Conservation (phyloP, 495 filamentous ascomycete species). For the Aspergillus sparsus region DNA sequence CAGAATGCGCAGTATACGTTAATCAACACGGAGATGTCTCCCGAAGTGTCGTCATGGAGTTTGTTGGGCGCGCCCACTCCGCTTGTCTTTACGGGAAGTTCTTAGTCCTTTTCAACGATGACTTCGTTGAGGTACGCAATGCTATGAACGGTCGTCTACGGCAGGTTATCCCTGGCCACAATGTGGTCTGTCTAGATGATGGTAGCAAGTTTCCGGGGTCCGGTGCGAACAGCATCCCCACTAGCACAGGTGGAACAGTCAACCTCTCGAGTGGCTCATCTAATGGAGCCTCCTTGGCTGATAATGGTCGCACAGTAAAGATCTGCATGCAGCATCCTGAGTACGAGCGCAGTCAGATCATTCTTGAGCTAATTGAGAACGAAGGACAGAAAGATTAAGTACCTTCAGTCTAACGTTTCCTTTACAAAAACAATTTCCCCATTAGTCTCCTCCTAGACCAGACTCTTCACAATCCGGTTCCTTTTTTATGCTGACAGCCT, state of each 20-base stretch:
- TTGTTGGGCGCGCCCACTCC: conserved; percentile 84
- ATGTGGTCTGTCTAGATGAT: conserved; percentile 86
- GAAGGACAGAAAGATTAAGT: conserved; percentile 78
- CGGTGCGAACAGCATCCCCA: conserved; percentile 34
- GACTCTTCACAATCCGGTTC: no score
- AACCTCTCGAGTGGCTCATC: conserved; percentile 31
- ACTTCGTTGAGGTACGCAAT: conserved; percentile 95
- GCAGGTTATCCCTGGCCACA: conserved; percentile 90
- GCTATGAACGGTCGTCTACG: conserved; percentile 91
- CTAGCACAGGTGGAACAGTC: conserved; percentile 29
- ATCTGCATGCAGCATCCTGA: conserved; percentile 94
- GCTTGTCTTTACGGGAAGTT: conserved; percentile 78
- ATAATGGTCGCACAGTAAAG: conserved; percentile 68
- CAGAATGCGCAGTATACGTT: conserved; percentile 94
- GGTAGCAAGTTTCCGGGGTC: conserved; percentile 56
- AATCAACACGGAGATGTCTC: conserved; percentile 97
- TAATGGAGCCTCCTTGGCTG: conserved; percentile 34
- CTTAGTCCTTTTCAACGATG: conserved; percentile 79
- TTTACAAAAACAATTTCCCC: background rate
- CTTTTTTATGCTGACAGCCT: no score
- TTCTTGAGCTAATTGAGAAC: conserved; percentile 91
- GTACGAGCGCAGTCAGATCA: conserved; percentile 74
- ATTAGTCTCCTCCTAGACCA: background rate
- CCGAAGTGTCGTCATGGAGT: conserved; percentile 92
- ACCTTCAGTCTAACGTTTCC: background rate